Percentiles rank a stretch among this genome's conserved stretches.
These are phyloP conservation scores for Rhizopogon vulgaris DNA, from an alignment of 768 basidiomycete species.

Conservation along the genomic window DNA sequence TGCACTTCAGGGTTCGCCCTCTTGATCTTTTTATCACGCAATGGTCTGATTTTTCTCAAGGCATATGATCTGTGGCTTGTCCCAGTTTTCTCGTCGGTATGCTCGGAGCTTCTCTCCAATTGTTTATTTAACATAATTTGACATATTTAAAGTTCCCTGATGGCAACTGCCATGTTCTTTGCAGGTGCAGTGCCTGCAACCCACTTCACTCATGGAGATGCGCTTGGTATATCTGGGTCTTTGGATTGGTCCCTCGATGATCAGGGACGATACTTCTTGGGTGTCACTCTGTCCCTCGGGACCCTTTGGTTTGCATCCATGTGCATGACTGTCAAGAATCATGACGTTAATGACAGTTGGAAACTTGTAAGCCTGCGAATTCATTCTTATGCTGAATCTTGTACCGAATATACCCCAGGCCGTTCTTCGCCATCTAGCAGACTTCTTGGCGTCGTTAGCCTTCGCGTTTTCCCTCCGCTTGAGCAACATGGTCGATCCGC, in stretches of 20 bases:
- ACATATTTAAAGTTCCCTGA: slow-evolving; percentile 37
- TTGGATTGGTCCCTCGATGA: slow-evolving; percentile 37
- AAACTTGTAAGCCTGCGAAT: neutral
- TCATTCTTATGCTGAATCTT: neutral
- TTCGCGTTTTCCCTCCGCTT: slow-evolving; percentile 51
- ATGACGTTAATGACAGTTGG: neutral
- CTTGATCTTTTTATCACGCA: neutral
- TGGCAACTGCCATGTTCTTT: slow-evolving; percentile 50
- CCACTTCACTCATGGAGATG: slow-evolving; percentile 29
- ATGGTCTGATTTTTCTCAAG: slow-evolving; percentile 22
- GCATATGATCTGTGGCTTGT: slow-evolving; percentile 60
- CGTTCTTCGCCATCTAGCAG: slow-evolving; percentile 33
- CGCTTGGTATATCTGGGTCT: slow-evolving; percentile 22
- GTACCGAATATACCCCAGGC: slow-evolving; percentile 4
- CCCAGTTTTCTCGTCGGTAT: slow-evolving; percentile 50
- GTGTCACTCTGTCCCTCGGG: slow-evolving; percentile 9
- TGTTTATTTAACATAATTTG: slow-evolving; percentile 6
- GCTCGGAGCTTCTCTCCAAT: slow-evolving; percentile 6
- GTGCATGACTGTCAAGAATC: neutral
- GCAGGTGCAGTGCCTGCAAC: slow-evolving; percentile 41
- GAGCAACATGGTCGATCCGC: slow-evolving; percentile 45
- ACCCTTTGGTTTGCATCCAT: neutral
- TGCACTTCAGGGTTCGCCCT: slow-evolving; percentile 55
- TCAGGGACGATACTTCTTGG: slow-evolving; percentile 25
- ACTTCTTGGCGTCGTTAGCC: slow-evolving; percentile 36